Percentiles rank a stretch among this genome's conserved stretches.
Conservation (phyloP, 2,329 filamentous ascomycete species). For the Aspergillus ochraceus region DNA sequence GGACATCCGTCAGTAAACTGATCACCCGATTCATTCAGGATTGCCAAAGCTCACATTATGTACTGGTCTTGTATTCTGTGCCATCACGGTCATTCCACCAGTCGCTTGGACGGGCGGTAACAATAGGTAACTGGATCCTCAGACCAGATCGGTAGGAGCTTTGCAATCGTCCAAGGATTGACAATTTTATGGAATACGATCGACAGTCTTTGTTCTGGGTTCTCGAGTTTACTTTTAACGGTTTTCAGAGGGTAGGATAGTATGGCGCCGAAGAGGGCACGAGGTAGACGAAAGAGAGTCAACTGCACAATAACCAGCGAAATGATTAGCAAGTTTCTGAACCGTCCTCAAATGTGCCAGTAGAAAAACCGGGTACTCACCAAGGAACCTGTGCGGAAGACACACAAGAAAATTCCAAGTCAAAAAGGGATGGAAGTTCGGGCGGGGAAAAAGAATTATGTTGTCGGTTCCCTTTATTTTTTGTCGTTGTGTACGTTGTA, state of each 20-base stretch:
- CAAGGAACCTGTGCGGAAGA: not conserved
- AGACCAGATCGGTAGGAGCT: not conserved
- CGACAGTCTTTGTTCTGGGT: not conserved
- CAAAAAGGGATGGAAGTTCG: constrained; percentile 17
- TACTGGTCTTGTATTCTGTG: constrained; percentile 33
- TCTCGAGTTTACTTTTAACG: not conserved
- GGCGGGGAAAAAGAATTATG: constrained; percentile 14
- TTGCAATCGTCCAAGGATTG: not conserved
- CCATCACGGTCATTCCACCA: constrained; percentile 37
- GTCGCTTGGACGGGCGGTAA: not conserved
- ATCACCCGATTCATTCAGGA: not conserved
- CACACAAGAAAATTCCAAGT: not conserved
- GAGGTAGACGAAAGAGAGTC: not conserved
- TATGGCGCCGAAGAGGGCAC: not conserved
- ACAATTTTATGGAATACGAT: not conserved
- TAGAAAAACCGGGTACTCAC: not conserved
- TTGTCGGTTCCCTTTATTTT: constrained; percentile 4
- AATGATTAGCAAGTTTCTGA: not conserved
- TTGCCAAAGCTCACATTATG: constrained; percentile 37
- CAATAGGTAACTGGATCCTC: not conserved
- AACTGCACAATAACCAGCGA: not conserved
- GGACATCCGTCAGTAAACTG: constrained; percentile 11
- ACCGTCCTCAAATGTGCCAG: not conserved
- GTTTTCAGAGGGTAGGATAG: not conserved
- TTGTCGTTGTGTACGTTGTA: constrained; percentile 22